A percentile compares a stretch with the other conserved stretches of the same genome.
Evolutionary conservation across 805 yeast genomes (phyloP).

Genomic region (Candida awuae): DNA sequence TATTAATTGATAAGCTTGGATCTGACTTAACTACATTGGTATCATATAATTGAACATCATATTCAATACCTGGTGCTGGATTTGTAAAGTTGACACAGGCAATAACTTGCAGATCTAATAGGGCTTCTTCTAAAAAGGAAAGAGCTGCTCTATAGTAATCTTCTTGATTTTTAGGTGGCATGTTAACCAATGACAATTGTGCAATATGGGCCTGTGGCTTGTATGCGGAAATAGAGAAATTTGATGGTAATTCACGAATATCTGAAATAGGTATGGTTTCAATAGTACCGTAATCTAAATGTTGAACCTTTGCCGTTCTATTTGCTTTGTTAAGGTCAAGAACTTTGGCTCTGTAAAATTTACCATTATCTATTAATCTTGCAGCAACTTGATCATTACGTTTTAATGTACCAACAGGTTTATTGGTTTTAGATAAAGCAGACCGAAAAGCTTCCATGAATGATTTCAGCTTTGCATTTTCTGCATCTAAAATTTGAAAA

Average conservation of each 20-base stretch:
- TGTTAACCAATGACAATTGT: conserved; percentile 42
- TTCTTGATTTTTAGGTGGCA: conserved; percentile 50
- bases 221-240: conserved; percentile 32
- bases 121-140: conserved; percentile 44
- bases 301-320: conserved; percentile 41
- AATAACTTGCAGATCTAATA: conserved; percentile 46
- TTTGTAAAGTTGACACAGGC: conserved; percentile 40
- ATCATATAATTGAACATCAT: conserved; percentile 47
- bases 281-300: conserved; percentile 54
- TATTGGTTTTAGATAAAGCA: conserved; percentile 27
- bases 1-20: conserved; percentile 51
- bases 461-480: conserved; percentile 31
- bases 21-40: conserved; percentile 45
- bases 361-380: conserved; percentile 42
- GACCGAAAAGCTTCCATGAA: conserved; percentile 43
- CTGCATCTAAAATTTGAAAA: conserved; percentile 36
- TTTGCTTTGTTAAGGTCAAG: conserved; percentile 37
- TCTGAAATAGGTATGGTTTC: conserved; percentile 38
- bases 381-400: conserved; percentile 50
- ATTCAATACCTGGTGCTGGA: conserved; percentile 36
- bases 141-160: conserved; percentile 50
- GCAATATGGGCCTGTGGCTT: conserved; percentile 53
- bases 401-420: conserved; percentile 32
- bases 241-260: conserved; percentile 46
- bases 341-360: conserved; percentile 53